Evolutionary conservation across 441 rosid species (phyloP).

Genomic region (Syzygium syzygioides): DNA sequence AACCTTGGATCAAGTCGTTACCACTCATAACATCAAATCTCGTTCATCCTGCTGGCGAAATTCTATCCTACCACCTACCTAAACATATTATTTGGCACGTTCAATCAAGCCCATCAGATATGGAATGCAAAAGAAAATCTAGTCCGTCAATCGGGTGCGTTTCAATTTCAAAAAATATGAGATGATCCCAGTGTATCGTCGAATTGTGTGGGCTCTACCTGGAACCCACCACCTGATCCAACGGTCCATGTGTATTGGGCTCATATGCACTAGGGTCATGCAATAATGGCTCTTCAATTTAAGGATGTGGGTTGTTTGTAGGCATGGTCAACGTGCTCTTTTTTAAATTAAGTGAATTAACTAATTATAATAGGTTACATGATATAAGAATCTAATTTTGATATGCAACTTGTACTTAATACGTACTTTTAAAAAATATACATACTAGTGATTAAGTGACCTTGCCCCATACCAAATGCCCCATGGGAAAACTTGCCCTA

Average conservation of each 20-base stretch:
- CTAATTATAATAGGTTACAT: background rate
- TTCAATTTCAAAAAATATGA: background rate
- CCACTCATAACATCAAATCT: background rate
- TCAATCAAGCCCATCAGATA: background rate
- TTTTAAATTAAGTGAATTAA: background rate
- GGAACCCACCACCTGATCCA: background rate
- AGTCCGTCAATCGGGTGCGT: background rate
- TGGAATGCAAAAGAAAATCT: background rate
- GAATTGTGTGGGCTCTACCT: background rate
- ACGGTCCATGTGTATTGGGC: background rate
- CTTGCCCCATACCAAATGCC: too few species aligned
- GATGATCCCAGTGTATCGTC: background rate
- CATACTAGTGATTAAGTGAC: background rate
- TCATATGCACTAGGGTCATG: background rate
- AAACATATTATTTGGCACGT: background rate
- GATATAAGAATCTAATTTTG: background rate
- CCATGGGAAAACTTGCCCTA: too few species aligned
- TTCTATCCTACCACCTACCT: background rate
- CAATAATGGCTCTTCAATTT: background rate
- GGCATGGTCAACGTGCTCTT: background rate
- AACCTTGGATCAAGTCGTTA: background rate
- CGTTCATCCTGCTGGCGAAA: background rate
- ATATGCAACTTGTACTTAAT: background rate
- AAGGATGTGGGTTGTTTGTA: background rate
- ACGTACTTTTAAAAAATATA: background rate